Evolutionary conservation across 495 filamentous ascomycete genomes (phyloP).

Genomic region (Hyphodiscus hymeniophilus): DNA sequence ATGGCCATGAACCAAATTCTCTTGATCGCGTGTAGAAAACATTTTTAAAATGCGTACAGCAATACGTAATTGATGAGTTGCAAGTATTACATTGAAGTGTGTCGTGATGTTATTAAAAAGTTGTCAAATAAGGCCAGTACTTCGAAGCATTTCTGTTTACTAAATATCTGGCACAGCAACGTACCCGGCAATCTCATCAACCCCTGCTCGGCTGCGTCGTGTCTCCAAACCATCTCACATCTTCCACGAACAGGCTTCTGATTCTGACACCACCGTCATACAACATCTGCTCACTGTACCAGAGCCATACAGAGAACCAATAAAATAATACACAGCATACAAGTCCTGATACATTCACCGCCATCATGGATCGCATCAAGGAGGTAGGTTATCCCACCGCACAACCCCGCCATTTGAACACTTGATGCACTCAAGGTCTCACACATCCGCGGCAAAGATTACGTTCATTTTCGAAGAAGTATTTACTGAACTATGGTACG

Average conservation of each 20-base stretch:
- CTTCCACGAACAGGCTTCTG: not conserved
- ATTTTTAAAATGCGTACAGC: conserved; percentile 37
- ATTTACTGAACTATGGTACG: not conserved
- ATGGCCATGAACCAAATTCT: conserved; percentile 70
- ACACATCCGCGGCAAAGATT: not conserved
- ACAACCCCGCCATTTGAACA: conserved; percentile 21
- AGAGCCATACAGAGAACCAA: not conserved
- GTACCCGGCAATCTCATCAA: not conserved
- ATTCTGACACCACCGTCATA: not conserved
- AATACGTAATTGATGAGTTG: conserved; percentile 4
- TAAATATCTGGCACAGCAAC: no score
- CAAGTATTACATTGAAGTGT: conserved; percentile 13
- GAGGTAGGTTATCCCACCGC: conserved; percentile 50
- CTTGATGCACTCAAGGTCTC: not conserved
- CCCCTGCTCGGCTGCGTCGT: not conserved
- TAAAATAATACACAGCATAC: not conserved
- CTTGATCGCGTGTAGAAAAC: conserved; percentile 81
- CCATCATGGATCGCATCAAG: conserved; percentile 67
- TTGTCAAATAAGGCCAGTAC: no score
- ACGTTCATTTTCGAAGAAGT: not conserved
- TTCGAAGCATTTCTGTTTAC: no score
- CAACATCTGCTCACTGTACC: not conserved
- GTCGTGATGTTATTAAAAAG: not conserved
- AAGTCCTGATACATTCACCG: not conserved
- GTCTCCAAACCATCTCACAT: not conserved